Base-by-base conservation (phyloP, 1,284 basidiomycete species). In the Pseudozyma sp. region DNA sequence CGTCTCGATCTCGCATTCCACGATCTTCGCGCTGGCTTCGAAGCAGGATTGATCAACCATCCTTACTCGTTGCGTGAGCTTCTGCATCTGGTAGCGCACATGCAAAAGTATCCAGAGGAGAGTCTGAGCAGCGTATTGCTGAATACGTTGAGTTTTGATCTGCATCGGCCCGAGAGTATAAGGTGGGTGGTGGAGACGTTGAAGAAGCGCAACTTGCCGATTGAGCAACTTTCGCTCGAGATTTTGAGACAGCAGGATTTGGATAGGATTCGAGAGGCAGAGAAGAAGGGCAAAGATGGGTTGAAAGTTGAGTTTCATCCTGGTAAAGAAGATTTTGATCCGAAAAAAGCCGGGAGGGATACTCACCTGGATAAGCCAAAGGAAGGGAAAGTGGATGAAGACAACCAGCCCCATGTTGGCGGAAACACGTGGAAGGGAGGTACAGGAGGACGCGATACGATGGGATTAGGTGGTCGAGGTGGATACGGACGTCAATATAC, bases 391-490 rank as follows among this genome's bases (percentile, higher is more conserved):
- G 70, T 71, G 6, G 83, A 85, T 57, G 76, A 78, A 11, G 60
- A 82, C 49, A 81, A 82, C 49, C 70, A 86, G 51, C 61, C 72
- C 18, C 85, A 86, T 51, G 70, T 78, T 1, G 85, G 85, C 6
- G 86, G 85, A 3, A 86, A 86, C 60, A 83, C 78, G 10, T 86
- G 84, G 83, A 79, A 82, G 3, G 86, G 86, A 31, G 86, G 86
- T 18, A 83, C 81, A 1, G 85, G 86, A 8, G 83, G 85, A 0
- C 75, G 85, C 12, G 83, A 83, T 25, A 86, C 85, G 10, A 83
- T 81, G 8, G 85, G 86, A 1, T 76, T 85, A 5, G 86, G 85
- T 5, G 85, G 86, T 0, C 68, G 79, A 3, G 83, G 83, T 19
- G 83, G 83, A 5, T 82, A 67, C 52, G 82, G 83, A 42, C 73